Evolutionary conservation across 495 filamentous ascomycete species (phyloP), one percentile per base, ranked within the genome.

Genomic region (Penicillium steckii): DNA sequence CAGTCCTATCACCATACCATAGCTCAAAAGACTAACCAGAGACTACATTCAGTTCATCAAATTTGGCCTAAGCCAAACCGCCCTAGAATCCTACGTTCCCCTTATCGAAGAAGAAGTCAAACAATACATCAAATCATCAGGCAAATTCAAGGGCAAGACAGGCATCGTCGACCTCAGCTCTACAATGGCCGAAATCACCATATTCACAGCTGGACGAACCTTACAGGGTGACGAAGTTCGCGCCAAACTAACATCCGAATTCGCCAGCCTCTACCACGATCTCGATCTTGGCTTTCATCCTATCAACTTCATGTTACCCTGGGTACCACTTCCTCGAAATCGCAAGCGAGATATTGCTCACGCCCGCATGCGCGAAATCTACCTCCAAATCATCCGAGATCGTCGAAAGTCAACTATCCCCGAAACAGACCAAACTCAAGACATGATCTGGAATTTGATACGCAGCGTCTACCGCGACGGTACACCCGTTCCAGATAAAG

Each of bases 361-460:
- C 62, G 68, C 73, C 27, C 88, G 83, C 35, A 86, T 93, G 76
- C 78, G 87, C 32, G 80, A 85, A 50, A 83, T 88, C 52, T 95
- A 93, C 68, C 85, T 86, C 71, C 82, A 87, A 33, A 89, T 88
- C 35, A 87, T 95, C 72, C 73, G 83, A 56, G 67, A 78, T 27
- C 84, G 89, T 22, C 83, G 87, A 18, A 72, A 69, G 26, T 52
- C 53, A 4, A 68, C 64, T 43, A 69, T 70, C 42, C 8, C 35
- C 22, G 26, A 42, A 3, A 8, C 18, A 71, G 80, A 50, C 30
- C 48, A 38, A 22, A 69, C 54, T 61, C 76, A 57, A 19, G 89
- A 94, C 62, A 93, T 94, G 74, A 89, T 94, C 71, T 85, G 79
- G 75, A 90, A 93, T 61, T 73, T 95, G 42, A 93, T 95, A 88